Evolutionary conservation across 139 green algal genomes (phyloP).

Genomic region (Auxenochlorella pyrenoidosa): DNA sequence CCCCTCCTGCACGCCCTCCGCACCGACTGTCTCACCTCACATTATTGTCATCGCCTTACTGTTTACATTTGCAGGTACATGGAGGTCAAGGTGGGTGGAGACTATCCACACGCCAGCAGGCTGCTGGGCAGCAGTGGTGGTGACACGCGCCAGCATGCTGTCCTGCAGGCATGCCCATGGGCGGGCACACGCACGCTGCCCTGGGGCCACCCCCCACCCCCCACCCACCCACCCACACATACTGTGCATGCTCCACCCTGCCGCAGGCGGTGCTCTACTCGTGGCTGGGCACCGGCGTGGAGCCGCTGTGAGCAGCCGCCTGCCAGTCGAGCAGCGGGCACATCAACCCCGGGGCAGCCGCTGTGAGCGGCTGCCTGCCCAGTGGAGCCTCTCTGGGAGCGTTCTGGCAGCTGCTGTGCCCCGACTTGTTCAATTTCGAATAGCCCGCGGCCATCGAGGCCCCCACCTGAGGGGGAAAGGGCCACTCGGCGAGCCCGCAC

Average conservation of each 20-base stretch:
- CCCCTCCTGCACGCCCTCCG: no score
- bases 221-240: not conserved
- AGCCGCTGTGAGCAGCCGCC: constrained; percentile 29
- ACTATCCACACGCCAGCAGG: not conserved
- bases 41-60: no score
- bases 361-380: not conserved
- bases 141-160: not conserved
- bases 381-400: no score
- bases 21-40: no score
- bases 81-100: constrained; percentile 11
- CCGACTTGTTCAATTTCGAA: no score
- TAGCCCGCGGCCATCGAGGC: not conserved
- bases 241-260: not conserved
- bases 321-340: no score
- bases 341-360: not conserved
- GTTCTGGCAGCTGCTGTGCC: no score
- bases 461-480: not conserved
- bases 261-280: constrained; percentile 12
- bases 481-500: no score
- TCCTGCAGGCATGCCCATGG: no score
- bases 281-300: constrained; percentile 27
- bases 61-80: not conserved
- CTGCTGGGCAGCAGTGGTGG: not conserved
- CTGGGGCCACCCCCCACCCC: no score
- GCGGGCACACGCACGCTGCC: no score